phyloP scores from a whole-genome alignment of 768 basidiomycete species.

The Rhizopogon vesiculosus region DNA sequence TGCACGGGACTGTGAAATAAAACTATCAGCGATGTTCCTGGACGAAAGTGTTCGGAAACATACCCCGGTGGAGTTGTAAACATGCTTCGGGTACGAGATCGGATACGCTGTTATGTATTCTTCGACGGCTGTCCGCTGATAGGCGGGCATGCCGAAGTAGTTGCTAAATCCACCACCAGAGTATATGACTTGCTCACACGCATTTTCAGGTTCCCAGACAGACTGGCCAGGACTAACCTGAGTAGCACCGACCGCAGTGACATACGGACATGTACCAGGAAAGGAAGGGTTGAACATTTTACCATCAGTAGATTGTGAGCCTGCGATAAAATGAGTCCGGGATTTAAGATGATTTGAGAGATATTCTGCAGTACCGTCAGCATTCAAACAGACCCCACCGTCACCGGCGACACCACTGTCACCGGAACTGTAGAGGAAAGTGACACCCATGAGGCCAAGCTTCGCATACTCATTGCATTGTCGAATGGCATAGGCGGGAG shows the following conservation, averaged over 20 bases:
- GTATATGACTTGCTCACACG: too few species aligned
- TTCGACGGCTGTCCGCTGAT: too few species aligned
- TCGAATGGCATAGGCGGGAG: constrained; percentile 29
- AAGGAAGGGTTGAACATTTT: too few species aligned
- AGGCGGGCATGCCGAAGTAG: too few species aligned
- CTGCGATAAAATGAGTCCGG: background rate
- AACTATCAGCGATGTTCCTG: constrained; percentile 8
- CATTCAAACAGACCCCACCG: background rate
- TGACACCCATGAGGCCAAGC: constrained; percentile 44
- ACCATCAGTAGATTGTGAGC: too few species aligned
- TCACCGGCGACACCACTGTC: background rate
- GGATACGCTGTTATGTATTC: constrained; percentile 38
- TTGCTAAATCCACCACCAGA: too few species aligned
- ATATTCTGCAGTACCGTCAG: background rate
- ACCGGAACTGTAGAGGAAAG: constrained; percentile 38
- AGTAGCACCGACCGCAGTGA: constrained; percentile 42
- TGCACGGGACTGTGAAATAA: constrained; percentile 38
- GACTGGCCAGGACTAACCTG: too few species aligned
- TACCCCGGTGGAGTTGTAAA: constrained; percentile 46
- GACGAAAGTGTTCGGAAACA: background rate
- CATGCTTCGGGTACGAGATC: constrained; percentile 33
- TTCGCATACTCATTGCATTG: constrained; percentile 48
- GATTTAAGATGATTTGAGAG: too few species aligned
- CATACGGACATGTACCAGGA: too few species aligned
- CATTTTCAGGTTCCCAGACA: too few species aligned